Evolutionary conservation across 768 basidiomycete genomes (phyloP), one percentile per base, ranked within the genome.

Genomic region (Suillus sp.): DNA sequence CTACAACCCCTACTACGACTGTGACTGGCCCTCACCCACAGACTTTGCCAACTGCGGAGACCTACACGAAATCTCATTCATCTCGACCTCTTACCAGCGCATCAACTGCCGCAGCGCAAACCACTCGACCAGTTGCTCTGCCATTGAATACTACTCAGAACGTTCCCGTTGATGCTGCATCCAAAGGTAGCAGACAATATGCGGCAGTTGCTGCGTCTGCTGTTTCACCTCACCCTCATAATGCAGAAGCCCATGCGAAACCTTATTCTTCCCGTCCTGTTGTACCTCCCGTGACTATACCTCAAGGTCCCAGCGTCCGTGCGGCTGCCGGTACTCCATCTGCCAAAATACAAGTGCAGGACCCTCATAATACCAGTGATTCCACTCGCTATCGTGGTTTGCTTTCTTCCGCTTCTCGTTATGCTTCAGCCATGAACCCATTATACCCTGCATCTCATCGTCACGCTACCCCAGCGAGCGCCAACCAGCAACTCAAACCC

Each of bases 371-470:
- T 30, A 40, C 50, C 14, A 25, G 61, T 64, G 74, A 76, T 43
- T 60, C 69, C 27, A 65, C 59, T 10, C 70, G 69, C 54, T 27
- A 64, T 59, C 75, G 75, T 38, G 74, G 72, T 56, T 48, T 47
- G 7, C 34, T 55, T 13, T 62, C 69, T 32, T 64, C 66, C 18
- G 38, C 63, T 34, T 47, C 64, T 38, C 74, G 75, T 58, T 66
- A 68, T 25, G 54, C 53, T 58, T 55, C 64, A 37, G 62, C 67
- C 50, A 65, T 71, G 25, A 66, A 68, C 25, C 66, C 75, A 58
- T 32, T 65, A 69, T 65, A 74, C 61, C 65, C 69, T 59, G 53
- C 63, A n/a, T 63, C 68, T 8, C 18, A 70, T 63, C 76, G 72
- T 13, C 64, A 70, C 25, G 62, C 70, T 38, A 64, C 68, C 47